These are phyloP conservation scores for Spizellomyces sp. DNA, from an alignment of 192 early-diverging fungal genomes.

Conservation along the genomic window DNA sequence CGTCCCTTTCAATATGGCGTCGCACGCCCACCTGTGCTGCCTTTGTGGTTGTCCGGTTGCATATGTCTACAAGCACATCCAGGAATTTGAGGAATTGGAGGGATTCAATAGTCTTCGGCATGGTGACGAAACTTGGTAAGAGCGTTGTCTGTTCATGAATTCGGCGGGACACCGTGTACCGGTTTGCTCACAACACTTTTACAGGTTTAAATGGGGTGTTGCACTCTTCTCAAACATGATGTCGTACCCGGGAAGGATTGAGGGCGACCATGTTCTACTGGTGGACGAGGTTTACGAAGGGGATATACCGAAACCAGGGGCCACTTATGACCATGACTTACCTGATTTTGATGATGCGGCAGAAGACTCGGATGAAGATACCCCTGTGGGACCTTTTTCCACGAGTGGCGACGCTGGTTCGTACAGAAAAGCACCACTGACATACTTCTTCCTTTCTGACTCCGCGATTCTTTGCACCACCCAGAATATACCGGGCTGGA, in stretches of 20 bases:
- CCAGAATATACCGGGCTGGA: not conserved
- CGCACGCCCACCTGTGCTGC: no score
- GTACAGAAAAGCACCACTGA: not conserved
- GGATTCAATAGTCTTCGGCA: no score
- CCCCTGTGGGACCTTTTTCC: not conserved
- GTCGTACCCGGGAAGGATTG: not conserved
- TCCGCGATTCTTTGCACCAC: not conserved
- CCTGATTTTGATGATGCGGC: not conserved
- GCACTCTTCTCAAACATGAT: not conserved
- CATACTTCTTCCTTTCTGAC: not conserved
- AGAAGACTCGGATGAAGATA: slow-evolving; percentile 7
- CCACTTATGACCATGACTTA: no score
- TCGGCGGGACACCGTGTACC: no score
- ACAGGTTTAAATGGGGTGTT: not conserved
- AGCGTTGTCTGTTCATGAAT: no score
- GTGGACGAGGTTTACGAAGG: not conserved
- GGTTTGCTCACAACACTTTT: no score
- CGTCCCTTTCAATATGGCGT: no score
- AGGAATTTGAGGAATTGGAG: no score
- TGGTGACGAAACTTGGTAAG: no score
- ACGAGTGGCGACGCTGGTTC: not conserved
- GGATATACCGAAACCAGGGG: not conserved
- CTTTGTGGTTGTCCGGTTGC: no score
- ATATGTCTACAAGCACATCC: no score
- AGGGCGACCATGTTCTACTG: not conserved